Evolutionary conservation across 129 eudicot species (phyloP).

Genomic region (Helianthus annuus): HanXRQr2.0-SUNRISE NC_035443.2:172486085-172486584

Average conservation of each 20-base stretch:
- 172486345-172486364: constrained; percentile 52
- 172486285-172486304: constrained; percentile 74
- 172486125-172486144: constrained; percentile 89
- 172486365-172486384: constrained; percentile 85
- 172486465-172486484: constrained; percentile 67
- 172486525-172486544: constrained; percentile 92
- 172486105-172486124: background rate
- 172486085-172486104: background rate
- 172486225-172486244: constrained; percentile 93
- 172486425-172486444: constrained; percentile 62
- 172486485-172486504: constrained; percentile 99
- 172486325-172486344: background rate
- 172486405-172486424: constrained; percentile 99
- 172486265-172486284: constrained; percentile 94
- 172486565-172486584: constrained; percentile 66
- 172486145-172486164: constrained; percentile 99
- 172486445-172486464: constrained; percentile 53
- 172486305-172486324: background rate
- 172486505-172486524: constrained; percentile 91
- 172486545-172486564: constrained; percentile 83
- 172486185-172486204: constrained; percentile 96
- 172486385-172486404: constrained; percentile 88
- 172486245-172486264: constrained; percentile 95
- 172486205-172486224: constrained; percentile 98
- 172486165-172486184: constrained; percentile 91